Evolutionary conservation across 176 grass and related monocot species (phyloP), one percentile per base, ranked within the genome.

Genomic region (Coix lacrymajobi): DNA sequence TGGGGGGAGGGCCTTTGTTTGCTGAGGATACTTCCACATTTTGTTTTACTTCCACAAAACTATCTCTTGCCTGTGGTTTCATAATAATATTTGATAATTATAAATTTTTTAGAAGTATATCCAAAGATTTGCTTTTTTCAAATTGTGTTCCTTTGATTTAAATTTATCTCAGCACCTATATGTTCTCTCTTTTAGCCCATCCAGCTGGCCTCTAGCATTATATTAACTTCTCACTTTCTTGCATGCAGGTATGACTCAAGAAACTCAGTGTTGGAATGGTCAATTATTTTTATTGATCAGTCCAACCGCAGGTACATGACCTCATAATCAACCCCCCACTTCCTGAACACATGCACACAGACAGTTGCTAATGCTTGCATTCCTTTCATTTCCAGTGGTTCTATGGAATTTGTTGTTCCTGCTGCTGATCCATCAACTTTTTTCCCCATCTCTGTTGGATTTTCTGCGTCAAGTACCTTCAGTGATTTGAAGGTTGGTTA

Each of bases 381-480:
- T 77, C 73, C 25, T 69, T 49, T 69, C 28, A 26, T 91, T 71
- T 62, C 31, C 87, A 97, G 94, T 83, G 94, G 94, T 81, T 94
- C 94, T 70, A 86, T 97, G 91, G 94, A 97, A 78, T 97, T 97
- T 76, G 57, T 77, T 88, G 89, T 97, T 31, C 94, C 94, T 58
- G 85, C 87, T 69, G 82, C 87, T 69, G 91, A 94, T 61, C 71
- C 91, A 86, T 88, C 94, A 9, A 67, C 83, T 69, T 94, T 97
- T 81, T 97, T 92, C 29, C 94, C 94, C 11, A 97, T 97, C 65
- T 78, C 91, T 12, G 77, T 97, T 70, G 78, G 81, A 83, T 94
- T 94, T 86, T 85, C 91, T 78, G 89, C 94, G 34, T 76, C 89
- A 79, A 90, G 66, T 76, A 97, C 94, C 46, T 97, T 90, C 65